Evolutionary conservation across 768 basidiomycete species (phyloP), one percentile per base, ranked within the genome.

Genomic region (Heimioporus sp.): DNA sequence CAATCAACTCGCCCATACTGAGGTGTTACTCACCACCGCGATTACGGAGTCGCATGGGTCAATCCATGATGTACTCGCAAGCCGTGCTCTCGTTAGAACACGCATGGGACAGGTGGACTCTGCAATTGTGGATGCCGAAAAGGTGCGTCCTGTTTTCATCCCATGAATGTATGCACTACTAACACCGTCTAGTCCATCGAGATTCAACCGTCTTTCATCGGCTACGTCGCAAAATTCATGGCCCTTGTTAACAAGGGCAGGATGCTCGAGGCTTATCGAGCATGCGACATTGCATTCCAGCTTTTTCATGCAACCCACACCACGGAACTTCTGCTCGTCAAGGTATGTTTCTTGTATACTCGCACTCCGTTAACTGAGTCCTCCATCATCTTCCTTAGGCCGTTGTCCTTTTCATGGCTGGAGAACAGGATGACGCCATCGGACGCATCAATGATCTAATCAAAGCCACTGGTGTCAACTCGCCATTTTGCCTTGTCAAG

Each of bases 11-110:
- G n/a, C n/a, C n/a, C n/a, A n/a, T n/a, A n/a, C n/a, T n/a, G n/a
- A n/a, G n/a, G n/a, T n/a, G n/a, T n/a, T n/a, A n/a, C n/a, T n/a
- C n/a, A n/a, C n/a, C n/a, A n/a, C n/a, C n/a, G n/a, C n/a, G n/a
- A n/a, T 48, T 5, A 1, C 12, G 4, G 1, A 0, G 16, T 36
- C 52, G 10, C 17, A 12, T 5, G 6, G 28, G 16, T 1, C 24
- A 12, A 19, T 10, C 17, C 42, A 46, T 31, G 24, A 49, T 38
- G 37, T 15, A 3, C 28, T 59, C 10, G 52, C 56, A 5, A 38
- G 34, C 20, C 21, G 52, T 42, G 52, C 58, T 2, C 46, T 59
- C 24, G n/a, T 57, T 2, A 15, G 42, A 5, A 17, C 49, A 11
- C 58, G 37, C 11, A 24, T 57, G 21, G 2, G 11, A 21, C 19